These are phyloP conservation scores for Pseudopyrenochaeta lycopersici DNA, from an alignment of 2,329 filamentous ascomycete genomes.

Conservation along the genomic window DNA sequence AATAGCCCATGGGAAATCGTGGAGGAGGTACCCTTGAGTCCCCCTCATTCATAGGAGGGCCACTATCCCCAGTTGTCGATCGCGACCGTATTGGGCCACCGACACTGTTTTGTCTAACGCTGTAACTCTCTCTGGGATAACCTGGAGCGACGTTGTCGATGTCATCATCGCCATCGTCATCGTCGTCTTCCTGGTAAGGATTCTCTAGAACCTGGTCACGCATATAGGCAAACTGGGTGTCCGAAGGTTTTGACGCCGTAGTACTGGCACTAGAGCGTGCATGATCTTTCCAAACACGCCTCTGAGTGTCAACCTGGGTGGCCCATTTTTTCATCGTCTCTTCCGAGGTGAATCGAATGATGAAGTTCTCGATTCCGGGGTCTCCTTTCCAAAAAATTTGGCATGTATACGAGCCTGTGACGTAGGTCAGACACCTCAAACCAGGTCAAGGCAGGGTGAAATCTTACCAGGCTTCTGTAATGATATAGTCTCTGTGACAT, in stretches of 20 bases:
- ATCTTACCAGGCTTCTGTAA: conserved; percentile 83
- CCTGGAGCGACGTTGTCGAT: conserved; percentile 48
- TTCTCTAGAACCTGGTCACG: conserved; percentile 78
- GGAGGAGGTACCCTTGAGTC: conserved; percentile 68
- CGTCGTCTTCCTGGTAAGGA: conserved; percentile 74
- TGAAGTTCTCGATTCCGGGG: conserved; percentile 93
- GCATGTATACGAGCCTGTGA: conserved; percentile 84
- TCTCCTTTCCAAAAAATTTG: conserved; percentile 99
- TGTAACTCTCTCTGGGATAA: conserved; percentile 57
- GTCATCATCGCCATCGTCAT: conserved; percentile 64
- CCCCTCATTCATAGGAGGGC: conserved; percentile 58
- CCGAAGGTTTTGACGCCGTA: conserved; percentile 62
- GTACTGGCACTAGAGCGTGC: conserved; percentile 61
- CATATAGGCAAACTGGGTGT: conserved; percentile 84
- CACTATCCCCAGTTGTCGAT: conserved; percentile 77
- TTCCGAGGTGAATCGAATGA: conserved; percentile 91
- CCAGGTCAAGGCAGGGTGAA: background rate
- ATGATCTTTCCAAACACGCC: conserved; percentile 60
- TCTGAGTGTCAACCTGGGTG: conserved; percentile 77
- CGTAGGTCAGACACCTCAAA: conserved; percentile 1
- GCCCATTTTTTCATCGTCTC: conserved; percentile 95
- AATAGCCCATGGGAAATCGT: conserved; percentile 73
- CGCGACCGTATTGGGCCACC: conserved; percentile 78
- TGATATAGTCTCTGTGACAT: conserved; percentile 93
- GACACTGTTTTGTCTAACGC: conserved; percentile 73